Evolutionary conservation across 176 grass and related monocot species (phyloP).

Genomic region (Oryza coarctata): DNA sequence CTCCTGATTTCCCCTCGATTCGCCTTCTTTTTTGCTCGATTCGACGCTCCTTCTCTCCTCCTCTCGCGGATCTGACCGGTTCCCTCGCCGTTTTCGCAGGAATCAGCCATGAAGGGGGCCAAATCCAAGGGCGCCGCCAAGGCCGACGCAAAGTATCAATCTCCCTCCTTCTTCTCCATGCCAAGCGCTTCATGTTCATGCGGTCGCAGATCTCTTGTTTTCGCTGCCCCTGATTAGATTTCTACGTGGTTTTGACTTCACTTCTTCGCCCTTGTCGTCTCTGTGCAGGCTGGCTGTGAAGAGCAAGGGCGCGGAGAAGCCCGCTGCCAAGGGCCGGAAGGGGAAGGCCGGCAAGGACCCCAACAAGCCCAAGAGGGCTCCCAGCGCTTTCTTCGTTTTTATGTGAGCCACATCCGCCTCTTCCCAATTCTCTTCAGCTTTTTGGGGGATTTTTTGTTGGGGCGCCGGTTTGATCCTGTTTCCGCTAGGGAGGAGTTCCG

Average conservation of each 20-base stretch:
- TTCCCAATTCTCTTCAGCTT: background rate
- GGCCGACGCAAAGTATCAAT: slow-evolving; percentile 54
- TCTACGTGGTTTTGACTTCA: background rate
- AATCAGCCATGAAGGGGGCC: slow-evolving; percentile 70
- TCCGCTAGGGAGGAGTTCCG: slow-evolving; percentile 74
- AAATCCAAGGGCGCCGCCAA: slow-evolving; percentile 71
- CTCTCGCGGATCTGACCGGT: slow-evolving; percentile 38
- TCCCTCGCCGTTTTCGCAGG: background rate
- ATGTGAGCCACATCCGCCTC: slow-evolving; percentile 38
- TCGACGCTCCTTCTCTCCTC: background rate
- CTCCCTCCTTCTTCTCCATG: no score
- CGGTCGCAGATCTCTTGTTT: background rate
- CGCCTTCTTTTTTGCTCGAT: slow-evolving; percentile 13
- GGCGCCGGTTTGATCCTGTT: background rate
- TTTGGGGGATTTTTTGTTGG: background rate
- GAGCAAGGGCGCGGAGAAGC: slow-evolving; percentile 62
- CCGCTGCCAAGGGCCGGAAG: slow-evolving; percentile 50
- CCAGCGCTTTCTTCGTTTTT: slow-evolving; percentile 92
- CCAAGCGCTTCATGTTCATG: no score
- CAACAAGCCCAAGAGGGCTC: slow-evolving; percentile 88
- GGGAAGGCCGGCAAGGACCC: slow-evolving; percentile 77
- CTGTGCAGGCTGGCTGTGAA: slow-evolving; percentile 59
- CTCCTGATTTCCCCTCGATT: background rate
- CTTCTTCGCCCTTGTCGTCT: background rate
- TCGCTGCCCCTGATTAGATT: background rate